Evolutionary conservation across 73 alveolate species (phyloP).

Genomic region (Tetrahymena borealis): DNA sequence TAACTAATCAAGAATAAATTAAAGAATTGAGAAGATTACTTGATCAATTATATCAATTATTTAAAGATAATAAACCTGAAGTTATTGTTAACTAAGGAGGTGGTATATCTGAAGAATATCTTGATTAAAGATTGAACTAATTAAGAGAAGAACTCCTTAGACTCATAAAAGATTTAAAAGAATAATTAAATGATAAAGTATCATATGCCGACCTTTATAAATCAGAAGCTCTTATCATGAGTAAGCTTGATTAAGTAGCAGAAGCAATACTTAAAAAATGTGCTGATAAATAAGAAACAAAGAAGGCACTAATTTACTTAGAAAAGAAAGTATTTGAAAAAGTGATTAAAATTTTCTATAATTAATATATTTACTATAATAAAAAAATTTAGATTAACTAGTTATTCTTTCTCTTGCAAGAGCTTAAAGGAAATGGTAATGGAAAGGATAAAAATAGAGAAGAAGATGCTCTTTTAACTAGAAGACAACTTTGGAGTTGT

Average conservation of each 20-base stretch:
- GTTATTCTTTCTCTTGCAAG: neutral
- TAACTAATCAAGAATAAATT: neutral
- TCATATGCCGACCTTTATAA: neutral
- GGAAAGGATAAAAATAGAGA: neutral
- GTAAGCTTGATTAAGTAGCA: conserved; percentile 1
- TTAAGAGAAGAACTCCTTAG: neutral
- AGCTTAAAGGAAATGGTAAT: neutral
- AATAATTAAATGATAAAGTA: neutral
- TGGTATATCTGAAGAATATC: neutral
- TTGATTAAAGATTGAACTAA: neutral
- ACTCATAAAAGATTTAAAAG: neutral
- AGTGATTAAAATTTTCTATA: neutral
- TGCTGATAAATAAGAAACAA: neutral
- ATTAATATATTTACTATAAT: neutral
- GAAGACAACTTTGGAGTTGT: neutral
- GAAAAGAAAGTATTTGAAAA: neutral
- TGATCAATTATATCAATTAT: neutral
- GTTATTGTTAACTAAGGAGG: neutral
- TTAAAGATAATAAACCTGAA: neutral
- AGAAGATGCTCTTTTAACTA: neutral
- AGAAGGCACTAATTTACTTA: neutral
- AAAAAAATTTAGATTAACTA: neutral
- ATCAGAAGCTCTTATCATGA: neutral
- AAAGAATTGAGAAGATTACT: neutral
- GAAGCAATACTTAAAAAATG: neutral